Base-by-base conservation (phyloP, 2,329 filamentous ascomycete species). In the Cordyceps javanica region DNA sequence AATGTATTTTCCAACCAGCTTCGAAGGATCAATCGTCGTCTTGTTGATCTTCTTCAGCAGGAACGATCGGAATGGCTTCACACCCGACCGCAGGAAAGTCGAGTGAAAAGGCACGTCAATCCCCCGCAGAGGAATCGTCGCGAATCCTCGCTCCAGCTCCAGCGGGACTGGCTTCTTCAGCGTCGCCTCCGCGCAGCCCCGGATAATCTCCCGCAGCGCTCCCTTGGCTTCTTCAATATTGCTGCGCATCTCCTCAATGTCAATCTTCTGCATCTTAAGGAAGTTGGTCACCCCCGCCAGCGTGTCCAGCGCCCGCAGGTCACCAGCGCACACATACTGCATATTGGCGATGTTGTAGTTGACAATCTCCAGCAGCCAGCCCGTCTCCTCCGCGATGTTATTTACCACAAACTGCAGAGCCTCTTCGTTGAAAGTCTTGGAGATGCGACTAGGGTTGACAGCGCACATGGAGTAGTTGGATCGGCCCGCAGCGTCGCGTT, bases 391-490 rank as follows among this genome's bases (percentile, higher is more conserved):
- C 0, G 92, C 82, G 66, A 99, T 94, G 77, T 91, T 96, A 80
- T 91, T 90, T 25, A 97, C 93, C 38, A 99, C 91, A 69, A 96
- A 99, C 71, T 96, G 92, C 63, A 99, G 82, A 42, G 94, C 94
- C 72, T 94, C 89, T 76, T 99, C 94, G 76, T 95, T 97, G 82
- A 99, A 99, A 1, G 91, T 97, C 83, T 96, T 96, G 69, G 90
- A 95, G 73, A 99, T 97, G 63, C 94, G 88, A 79, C 91, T 96
- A 36, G 94, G 94, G 79, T 99, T 99, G 75, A 99, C 93, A 58
- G 94, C 94, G 73, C 93, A 97, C 94, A 99, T 99, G 61, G 90
- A 92, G 81, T 99, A 99, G 81, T 97, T 97, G 65, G 92, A 97
- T 58, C 94, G 89, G 38, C 94, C 94, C 63, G 85, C 80, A 59